Base-by-base conservation (phyloP, 1,284 basidiomycete species). In the Neonothopanus nambi region DNA sequence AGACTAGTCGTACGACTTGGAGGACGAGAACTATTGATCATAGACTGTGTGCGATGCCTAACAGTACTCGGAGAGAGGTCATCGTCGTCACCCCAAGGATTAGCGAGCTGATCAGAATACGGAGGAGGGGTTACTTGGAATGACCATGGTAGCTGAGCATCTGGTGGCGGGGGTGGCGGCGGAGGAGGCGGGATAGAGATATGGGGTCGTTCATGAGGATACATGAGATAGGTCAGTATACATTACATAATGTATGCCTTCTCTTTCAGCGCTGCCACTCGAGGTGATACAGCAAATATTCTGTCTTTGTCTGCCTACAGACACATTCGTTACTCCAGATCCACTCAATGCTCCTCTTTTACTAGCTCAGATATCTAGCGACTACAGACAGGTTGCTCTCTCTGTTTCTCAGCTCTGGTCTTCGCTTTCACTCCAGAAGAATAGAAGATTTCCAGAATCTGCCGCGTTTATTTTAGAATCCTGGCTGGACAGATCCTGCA, bases 231-330 rank as follows among this genome's bases (percentile, higher is more conserved):
- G n/a, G n/a, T n/a, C n/a, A n/a, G n/a, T n/a, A n/a, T n/a, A n/a
- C n/a, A n/a, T n/a, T n/a, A n/a, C n/a, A n/a, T n/a, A n/a, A 28
- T 11, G 5, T 28, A 28, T 28, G 11, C 26, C 26, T 28, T 11
- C 11, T 11, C 26, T 28, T 11, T 5, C 11, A 11, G 5, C 26
- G 7, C 58, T 65, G 6, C 63, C 63, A 39, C 33, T 56, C 4
- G 64, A 66, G 43, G 18, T 65, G 1, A 43, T 60, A 6, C 41
- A 47, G 5, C 59, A 61, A 39, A 64, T 65, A 45, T 66, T 65
- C 55, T 43, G 44, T 23, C 42, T 49, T 24, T 63, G 59, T 23
- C 40, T 57, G 44, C 57, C 57, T 18, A 55, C 59, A 9, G 35
- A 33, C 15, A 28, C 28, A 18, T 50, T 41, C 48, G 61, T 63